Evolutionary conservation across 768 basidiomycete genomes (phyloP).

Genomic region (Tricholoma terreum): DNA sequence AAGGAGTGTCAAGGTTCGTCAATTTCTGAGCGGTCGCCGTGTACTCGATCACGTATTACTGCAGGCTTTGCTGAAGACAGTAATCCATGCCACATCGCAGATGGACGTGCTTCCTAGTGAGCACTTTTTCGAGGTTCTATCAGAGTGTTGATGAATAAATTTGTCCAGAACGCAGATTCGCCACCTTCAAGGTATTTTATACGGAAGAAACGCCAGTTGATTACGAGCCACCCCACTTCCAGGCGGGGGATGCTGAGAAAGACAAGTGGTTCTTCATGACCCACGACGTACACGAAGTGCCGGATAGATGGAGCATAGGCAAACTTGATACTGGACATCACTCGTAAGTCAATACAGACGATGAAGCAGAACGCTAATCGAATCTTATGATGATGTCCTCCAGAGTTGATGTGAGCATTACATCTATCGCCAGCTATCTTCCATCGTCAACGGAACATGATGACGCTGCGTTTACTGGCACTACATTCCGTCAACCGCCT

Average conservation of each 20-base stretch:
- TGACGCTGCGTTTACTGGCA: slow-evolving; percentile 53
- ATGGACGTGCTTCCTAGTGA: slow-evolving; percentile 79
- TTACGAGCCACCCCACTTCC: slow-evolving; percentile 83
- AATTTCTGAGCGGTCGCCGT: background rate
- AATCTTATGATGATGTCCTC: background rate
- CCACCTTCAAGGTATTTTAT: slow-evolving; percentile 88
- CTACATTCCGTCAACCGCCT: slow-evolving; percentile 27
- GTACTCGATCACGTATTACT: slow-evolving; percentile 1
- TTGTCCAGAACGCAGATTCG: slow-evolving; percentile 66
- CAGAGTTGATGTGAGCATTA: slow-evolving; percentile 69
- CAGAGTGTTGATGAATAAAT: background rate
- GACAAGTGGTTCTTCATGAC: slow-evolving; percentile 84
- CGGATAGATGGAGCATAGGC: slow-evolving; percentile 71
- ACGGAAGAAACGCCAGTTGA: slow-evolving; percentile 74
- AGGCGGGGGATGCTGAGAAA: slow-evolving; percentile 63
- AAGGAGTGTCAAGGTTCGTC: slow-evolving; percentile 66
- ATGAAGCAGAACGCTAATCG: background rate
- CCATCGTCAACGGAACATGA: slow-evolving; percentile 63
- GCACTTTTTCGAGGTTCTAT: slow-evolving; percentile 18
- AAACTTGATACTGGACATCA: slow-evolving; percentile 71
- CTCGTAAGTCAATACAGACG: slow-evolving; percentile 41
- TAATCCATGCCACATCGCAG: slow-evolving; percentile 74
- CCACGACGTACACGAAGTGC: slow-evolving; percentile 65
- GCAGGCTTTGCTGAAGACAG: slow-evolving; percentile 71
- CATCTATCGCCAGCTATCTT: slow-evolving; percentile 71